Evolutionary conservation across 1,139 yeast species (phyloP), one percentile per base, ranked within the genome.

Genomic region (Yamadazyma atmosphaerica): DNA sequence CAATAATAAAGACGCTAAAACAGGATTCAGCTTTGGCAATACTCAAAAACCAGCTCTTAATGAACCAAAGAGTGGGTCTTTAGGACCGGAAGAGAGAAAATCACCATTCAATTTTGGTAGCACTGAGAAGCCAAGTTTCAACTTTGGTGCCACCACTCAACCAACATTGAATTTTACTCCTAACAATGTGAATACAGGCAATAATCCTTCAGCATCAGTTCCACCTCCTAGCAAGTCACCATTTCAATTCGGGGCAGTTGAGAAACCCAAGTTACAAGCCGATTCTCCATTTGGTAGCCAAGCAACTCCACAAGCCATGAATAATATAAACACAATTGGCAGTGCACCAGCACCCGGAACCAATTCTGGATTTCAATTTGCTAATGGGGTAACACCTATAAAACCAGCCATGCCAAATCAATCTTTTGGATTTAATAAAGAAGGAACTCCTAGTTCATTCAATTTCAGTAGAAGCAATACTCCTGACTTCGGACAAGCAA

Each of bases 401-500:
- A 47, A 43, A 36, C 47, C 45, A 4, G 17, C 5, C 4, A 22
- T 17, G 8, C 33, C 33, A 19, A 22, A 24, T 22, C 18, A 16
- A 14, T 33, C 26, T 11, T 28, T 24, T 17, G 36, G 42, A 12
- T 38, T 38, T 15, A 34, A 33, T 32, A 38, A 41, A 33, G 45
- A 42, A 11, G 22, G 21, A 14, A 45, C 47, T 3, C 47, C 48
- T 3, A 35, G 32, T 7, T 26, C 34, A 22, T 37, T 36, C 23
- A 36, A 32, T 23, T 31, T 34, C 36, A 36, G 42, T 24, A 28
- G 53, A 30, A 47, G 52, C 31, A 43, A 38, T 19, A 46, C 49
- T 8, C 53, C 53, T 10, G 51, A 49, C 15, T 34, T 43, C 21
- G n/a, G n/a, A n/a, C n/a, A n/a, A n/a, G n/a, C n/a, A n/a, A n/a